Base-by-base conservation (phyloP, 1,284 basidiomycete genomes). In the Ustilago cynodontis region DNA sequence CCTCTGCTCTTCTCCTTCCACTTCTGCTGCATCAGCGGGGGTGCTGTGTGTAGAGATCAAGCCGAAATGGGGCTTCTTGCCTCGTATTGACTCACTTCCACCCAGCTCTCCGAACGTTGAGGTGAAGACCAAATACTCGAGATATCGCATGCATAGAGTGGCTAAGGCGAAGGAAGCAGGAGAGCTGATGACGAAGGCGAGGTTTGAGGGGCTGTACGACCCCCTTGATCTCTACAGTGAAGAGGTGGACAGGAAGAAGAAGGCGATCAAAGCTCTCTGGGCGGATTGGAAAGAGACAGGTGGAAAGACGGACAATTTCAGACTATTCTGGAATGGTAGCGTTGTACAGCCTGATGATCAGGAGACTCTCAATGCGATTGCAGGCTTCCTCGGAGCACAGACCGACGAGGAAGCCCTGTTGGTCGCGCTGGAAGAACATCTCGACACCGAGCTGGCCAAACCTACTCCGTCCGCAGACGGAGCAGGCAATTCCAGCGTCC, bases 401-500 rank as follows among this genome's bases (percentile, higher is more conserved):
- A 20, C 29, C 1, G 52, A 18, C 14, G 51, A 63, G 16, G 45
- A 59, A 18, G 47, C 16, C 4, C 16, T 65, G 9, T 31, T 59
- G 20, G 56, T 57, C 20, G 43, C 54, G 14, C 33, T 74, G n/a
- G 28, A 47, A 1, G 26, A n/a, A 20, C 20, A 29, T 7, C 28
- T 74, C 0, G 43, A 59, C 11, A n/a, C 20, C 1, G 69, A 71
- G 29, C 62, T 77, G 5, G 56, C 62, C 11, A 63, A 49, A 14
- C 45, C 59, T 0, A 3, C 8, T 3, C 37, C 66, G 20, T 24
- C 41, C 13, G 22, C 20, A 1, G 11, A 18, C 24, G 55, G 14
- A 6, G 35, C 16, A 31, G 24, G 20, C 1, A 45, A 2, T 2
- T 29, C 28, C 1, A 67, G 49, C 35, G 50, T 92, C 20, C 88